Conservation (phyloP, 2,329 filamentous ascomycete genomes). For the Phyllosticta capitalensis region DNA sequence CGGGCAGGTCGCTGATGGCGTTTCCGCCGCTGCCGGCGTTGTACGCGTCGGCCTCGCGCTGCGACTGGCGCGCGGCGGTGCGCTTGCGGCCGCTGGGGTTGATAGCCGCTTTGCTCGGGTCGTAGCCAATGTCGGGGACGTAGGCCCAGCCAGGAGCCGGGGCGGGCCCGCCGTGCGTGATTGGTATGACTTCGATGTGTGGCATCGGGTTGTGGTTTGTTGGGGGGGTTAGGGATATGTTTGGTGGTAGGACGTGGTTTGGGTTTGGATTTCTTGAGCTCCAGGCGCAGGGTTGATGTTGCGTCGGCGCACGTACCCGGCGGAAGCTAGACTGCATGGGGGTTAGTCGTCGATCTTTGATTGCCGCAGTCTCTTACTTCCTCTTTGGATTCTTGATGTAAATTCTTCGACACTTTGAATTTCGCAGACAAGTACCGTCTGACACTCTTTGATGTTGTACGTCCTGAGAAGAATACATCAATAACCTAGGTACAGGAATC, state of each 20-base stretch:
- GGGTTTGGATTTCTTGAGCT: not conserved
- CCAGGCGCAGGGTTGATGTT: no score
- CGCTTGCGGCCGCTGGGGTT: constrained; percentile 55
- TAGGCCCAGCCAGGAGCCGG: constrained; percentile 85
- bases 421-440: no score
- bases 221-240: not conserved
- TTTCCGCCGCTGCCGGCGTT: constrained; percentile 30
- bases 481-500: no score
- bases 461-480: no score
- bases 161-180: constrained; percentile 50
- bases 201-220: constrained; percentile 37
- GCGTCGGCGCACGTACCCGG: no score
- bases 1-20: constrained; percentile 30
- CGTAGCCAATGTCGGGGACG: constrained; percentile 63
- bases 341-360: no score
- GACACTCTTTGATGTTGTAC: no score
- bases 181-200: constrained; percentile 73
- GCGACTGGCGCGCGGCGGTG: constrained; percentile 37
- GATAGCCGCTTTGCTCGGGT: constrained; percentile 45
- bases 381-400: no score
- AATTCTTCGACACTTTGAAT: no score
- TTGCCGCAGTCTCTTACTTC: no score
- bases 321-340: no score
- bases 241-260: not conserved
- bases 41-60: constrained; percentile 31